These are phyloP conservation scores for Asterochloris erici DNA, from an alignment of 139 green algal species.

Conservation along the genomic window DNA sequence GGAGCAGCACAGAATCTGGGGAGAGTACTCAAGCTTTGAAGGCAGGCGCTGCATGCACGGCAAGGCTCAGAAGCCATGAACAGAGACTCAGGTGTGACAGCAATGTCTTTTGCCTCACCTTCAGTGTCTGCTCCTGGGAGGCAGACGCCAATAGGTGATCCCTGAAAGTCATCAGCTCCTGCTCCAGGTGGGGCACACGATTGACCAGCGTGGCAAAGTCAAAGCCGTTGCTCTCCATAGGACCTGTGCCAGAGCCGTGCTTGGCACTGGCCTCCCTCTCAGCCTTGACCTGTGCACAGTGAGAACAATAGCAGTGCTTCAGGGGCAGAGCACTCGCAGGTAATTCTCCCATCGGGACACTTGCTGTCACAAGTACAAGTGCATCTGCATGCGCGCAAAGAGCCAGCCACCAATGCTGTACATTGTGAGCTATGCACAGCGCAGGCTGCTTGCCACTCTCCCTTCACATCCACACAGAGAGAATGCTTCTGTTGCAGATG, in stretches of 20 bases:
- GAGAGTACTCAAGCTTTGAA: not conserved
- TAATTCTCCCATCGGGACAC: too few relatives aligned
- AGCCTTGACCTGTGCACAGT: constrained; percentile 7
- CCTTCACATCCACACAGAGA: too few relatives aligned
- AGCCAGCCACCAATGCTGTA: too few relatives aligned
- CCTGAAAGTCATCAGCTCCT: constrained; percentile 75
- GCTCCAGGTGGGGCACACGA: constrained; percentile 46
- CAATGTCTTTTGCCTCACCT: constrained; percentile 28
- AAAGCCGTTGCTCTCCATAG: constrained; percentile 66
- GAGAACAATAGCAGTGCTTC: not conserved
- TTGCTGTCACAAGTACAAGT: too few relatives aligned
- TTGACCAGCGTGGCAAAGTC: constrained; percentile 60
- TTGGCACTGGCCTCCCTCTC: not conserved
- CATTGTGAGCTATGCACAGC: too few relatives aligned
- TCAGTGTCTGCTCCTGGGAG: constrained; percentile 56
- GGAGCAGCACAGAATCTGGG: too few relatives aligned
- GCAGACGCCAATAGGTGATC: constrained; percentile 63
- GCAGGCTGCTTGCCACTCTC: too few relatives aligned
- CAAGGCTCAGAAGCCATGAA: not conserved
- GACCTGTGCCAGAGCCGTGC: not conserved
- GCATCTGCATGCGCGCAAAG: too few relatives aligned
- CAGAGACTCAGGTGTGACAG: not conserved
- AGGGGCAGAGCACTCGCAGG: too few relatives aligned
- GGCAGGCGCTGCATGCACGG: not conserved
- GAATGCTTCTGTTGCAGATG: too few relatives aligned